Conservation (phyloP, 148 eudicot genomes). For the Drosera capensis region DNA sequence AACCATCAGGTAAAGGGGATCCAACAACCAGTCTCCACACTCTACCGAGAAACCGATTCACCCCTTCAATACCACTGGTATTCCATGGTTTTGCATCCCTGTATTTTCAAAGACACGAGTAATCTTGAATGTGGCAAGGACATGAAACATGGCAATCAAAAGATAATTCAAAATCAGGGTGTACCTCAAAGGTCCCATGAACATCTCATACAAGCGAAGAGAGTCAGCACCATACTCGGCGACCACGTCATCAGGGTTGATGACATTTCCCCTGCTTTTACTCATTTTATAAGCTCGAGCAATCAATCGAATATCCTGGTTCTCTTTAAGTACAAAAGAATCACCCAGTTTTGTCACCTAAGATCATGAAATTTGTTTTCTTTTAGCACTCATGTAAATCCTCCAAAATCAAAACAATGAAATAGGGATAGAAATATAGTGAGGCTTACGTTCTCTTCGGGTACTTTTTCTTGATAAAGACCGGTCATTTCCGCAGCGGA, state of each 20-base stretch:
- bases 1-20: conserved; percentile 52
- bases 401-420: background rate
- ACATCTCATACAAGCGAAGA: conserved; percentile 96
- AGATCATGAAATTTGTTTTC: conserved; percentile 2
- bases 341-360: conserved; percentile 85
- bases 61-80: conserved; percentile 97
- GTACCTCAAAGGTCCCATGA: conserved; percentile 97
- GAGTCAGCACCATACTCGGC: conserved; percentile 92
- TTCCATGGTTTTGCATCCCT: conserved; percentile 94
- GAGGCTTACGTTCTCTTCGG: conserved; percentile 55
- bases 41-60: conserved; percentile 82
- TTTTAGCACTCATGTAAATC: background rate
- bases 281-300: conserved; percentile 95
- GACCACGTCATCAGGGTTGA: conserved; percentile 95
- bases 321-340: conserved; percentile 73
- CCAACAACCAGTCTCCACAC: conserved; percentile 92
- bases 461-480: conserved; percentile 46
- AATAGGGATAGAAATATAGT: too few species aligned
- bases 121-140: background rate
- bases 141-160: background rate
- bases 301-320: conserved; percentile 50
- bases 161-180: background rate
- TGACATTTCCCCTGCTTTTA: conserved; percentile 93
- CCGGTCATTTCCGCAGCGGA: conserved; percentile 25
- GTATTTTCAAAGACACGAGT: conserved; percentile 7